Evolutionary conservation across 495 filamentous ascomycete species (phyloP).

Genomic region (Haplographium delicatum): DNA sequence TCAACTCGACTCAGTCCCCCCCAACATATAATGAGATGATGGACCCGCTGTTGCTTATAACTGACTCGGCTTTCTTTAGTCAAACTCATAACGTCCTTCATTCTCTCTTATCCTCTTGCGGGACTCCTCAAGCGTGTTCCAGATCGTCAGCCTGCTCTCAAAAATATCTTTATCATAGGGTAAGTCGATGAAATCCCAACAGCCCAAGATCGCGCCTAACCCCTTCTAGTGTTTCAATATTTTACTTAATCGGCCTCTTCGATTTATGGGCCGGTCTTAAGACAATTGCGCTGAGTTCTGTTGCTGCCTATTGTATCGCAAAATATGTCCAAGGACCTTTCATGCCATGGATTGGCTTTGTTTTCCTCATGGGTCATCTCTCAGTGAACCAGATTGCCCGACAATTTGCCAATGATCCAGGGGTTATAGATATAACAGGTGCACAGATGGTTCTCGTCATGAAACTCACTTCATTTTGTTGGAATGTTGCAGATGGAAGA

Average conservation of each 20-base stretch:
- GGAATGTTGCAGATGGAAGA: conserved; percentile 91
- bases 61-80: conserved; percentile 56
- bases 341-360: conserved; percentile 97
- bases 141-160: conserved; percentile 75
- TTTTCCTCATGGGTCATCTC: conserved; percentile 95
- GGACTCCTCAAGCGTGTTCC: conserved; percentile 87
- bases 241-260: conserved; percentile 93
- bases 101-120: conserved; percentile 89
- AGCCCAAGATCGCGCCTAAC: conserved; percentile 4
- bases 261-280: conserved; percentile 84
- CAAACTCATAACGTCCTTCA: conserved; percentile 86
- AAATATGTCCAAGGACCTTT: conserved; percentile 80
- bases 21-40: too few relatives aligned
- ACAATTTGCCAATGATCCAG: conserved; percentile 59
- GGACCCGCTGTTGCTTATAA: conserved; percentile 14
- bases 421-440: conserved; percentile 80
- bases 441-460: conserved; percentile 98
- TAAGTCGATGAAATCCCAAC: conserved; percentile 30
- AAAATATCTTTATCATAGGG: conserved; percentile 85
- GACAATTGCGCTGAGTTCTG: conserved; percentile 73
- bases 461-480: conserved; percentile 97
- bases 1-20: too few relatives aligned
- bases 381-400: conserved; percentile 81
- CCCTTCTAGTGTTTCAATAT: conserved; percentile 58
- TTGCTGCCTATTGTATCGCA: conserved; percentile 77